Evolutionary conservation across 768 basidiomycete genomes (phyloP).

Genomic region (Boletus barrowsii): DNA sequence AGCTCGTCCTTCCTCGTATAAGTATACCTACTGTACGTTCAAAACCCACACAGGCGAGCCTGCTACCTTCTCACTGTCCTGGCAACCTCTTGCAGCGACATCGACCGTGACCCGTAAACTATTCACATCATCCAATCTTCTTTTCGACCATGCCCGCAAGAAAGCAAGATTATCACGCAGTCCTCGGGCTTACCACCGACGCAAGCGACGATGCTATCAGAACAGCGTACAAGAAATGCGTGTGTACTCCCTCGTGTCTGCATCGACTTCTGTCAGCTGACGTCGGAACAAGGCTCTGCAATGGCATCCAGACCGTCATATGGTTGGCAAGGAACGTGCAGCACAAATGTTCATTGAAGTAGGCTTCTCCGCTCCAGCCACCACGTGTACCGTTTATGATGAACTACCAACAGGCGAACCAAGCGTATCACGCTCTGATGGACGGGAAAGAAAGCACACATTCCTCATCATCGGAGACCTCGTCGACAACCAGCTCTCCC

Average conservation of each 20-base stretch:
- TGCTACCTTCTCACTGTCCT: constrained; percentile 10
- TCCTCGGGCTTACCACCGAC: constrained; percentile 43
- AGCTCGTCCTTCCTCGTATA: constrained; percentile 25
- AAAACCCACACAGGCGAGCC: constrained; percentile 1
- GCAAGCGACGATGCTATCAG: constrained; percentile 53
- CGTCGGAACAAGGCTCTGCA: constrained; percentile 45
- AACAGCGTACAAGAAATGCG: constrained; percentile 61
- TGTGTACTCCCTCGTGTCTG: constrained; percentile 29
- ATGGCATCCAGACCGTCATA: constrained; percentile 69
- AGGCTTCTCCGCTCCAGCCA: constrained; percentile 13
- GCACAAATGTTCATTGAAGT: constrained; percentile 60
- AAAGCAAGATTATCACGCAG: constrained; percentile 34
- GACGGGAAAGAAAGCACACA: constrained; percentile 37
- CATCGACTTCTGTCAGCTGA: constrained; percentile 24
- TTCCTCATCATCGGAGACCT: constrained; percentile 27
- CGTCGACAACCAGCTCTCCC: constrained; percentile 22
- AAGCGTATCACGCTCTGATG: constrained; percentile 55
- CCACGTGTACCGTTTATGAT: not conserved
- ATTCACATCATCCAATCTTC: constrained; percentile 9
- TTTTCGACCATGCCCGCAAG: constrained; percentile 28
- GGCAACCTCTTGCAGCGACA: constrained; percentile 6
- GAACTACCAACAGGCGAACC: constrained; percentile 40
- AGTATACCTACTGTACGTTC: constrained; percentile 19
- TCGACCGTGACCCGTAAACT: constrained; percentile 8
- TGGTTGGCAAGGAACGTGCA: constrained; percentile 47